Evolutionary conservation across 495 filamentous ascomycete species (phyloP).

Genomic region (Oidiodendron maius): DNA sequence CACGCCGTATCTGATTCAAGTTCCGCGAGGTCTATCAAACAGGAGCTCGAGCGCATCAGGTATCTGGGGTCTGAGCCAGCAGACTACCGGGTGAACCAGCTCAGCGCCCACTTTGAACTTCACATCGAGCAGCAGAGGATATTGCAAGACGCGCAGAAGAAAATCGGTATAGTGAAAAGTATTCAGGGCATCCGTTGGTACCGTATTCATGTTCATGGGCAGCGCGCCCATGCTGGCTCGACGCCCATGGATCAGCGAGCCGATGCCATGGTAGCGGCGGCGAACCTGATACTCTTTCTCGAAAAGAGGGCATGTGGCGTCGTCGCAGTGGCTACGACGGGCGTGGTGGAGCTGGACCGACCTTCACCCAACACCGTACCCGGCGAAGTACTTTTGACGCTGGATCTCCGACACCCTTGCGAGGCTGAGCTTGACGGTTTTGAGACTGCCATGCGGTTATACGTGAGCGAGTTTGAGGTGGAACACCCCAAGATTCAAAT

Average conservation of each 20-base stretch:
- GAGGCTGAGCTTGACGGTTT: background rate
- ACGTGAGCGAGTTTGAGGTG: background rate
- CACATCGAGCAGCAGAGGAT: constrained; percentile 79
- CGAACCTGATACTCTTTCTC: constrained; percentile 49
- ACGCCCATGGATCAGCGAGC: constrained; percentile 53
- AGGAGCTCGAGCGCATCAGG: constrained; percentile 61
- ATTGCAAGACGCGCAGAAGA: constrained; percentile 52
- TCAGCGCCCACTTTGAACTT: constrained; percentile 76
- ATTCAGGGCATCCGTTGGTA: constrained; percentile 69
- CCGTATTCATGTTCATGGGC: constrained; percentile 55
- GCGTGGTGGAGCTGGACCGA: background rate
- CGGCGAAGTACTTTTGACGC: background rate
- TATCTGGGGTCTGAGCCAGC: constrained; percentile 56
- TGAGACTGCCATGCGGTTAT: background rate
- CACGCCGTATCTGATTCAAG: background rate
- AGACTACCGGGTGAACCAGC: constrained; percentile 53
- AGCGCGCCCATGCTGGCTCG: constrained; percentile 68
- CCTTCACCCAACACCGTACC: background rate
- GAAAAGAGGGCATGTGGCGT: background rate
- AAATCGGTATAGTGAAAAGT: constrained; percentile 69
- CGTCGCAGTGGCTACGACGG: background rate
- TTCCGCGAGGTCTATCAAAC: constrained; percentile 40
- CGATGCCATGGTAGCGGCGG: constrained; percentile 61
- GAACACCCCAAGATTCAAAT: no score
- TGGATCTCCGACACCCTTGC: background rate